Base-by-base conservation (phyloP, 257 asterid species). In the Mentha longifolia region DNA sequence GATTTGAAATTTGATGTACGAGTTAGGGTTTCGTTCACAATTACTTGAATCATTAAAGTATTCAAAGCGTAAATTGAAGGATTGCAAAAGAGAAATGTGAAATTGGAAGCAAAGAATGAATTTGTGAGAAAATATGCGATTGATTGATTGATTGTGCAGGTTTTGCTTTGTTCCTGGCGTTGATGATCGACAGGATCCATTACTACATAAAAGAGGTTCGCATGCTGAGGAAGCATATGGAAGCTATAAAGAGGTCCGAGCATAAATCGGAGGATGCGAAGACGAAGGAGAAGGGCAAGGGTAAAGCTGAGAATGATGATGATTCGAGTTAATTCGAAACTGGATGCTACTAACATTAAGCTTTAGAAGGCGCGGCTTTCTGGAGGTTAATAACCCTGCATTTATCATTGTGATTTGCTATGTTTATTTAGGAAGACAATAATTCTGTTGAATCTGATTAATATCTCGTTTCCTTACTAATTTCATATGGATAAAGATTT, bases 131-230 rank as follows among this genome's bases (percentile, higher is more conserved):
- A 37, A 61, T 60, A 12, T 75, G 65, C 35, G 14, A 65, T 55
- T 65, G 39, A 37, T n/a, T n/a, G n/a, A n/a, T 22, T 22, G 25
- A 22, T 22, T 22, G 25, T 78, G 82, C 80, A 88, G 95, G 95
- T 57, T 86, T 84, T 68, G 76, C 83, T 30, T 80, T 88, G 13
- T 88, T 88, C 78, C 84, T 88, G 57, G 88, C 81, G 4, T 74
- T 88, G 84, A 88, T 88, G 92, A 86, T 93, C 14, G 96, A 89
- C 78, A 83, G 93, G 76, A 82, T 90, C 78, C 98, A 90, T 81
- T 87, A 93, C 52, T 93, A 91, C 86, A 89, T 93, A 61, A 88
- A 90, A 66, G 98, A 93, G 88, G 96, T 93, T 7, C 92, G 94
- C 15, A 71, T 84, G 80, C 86, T 93, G 50, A 84, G 98, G 56